A percentile compares a stretch with the other conserved stretches of the same genome.
Evolutionary conservation across 2,329 filamentous ascomycete genomes (phyloP).

Genomic region (Fusarium siculi): DNA sequence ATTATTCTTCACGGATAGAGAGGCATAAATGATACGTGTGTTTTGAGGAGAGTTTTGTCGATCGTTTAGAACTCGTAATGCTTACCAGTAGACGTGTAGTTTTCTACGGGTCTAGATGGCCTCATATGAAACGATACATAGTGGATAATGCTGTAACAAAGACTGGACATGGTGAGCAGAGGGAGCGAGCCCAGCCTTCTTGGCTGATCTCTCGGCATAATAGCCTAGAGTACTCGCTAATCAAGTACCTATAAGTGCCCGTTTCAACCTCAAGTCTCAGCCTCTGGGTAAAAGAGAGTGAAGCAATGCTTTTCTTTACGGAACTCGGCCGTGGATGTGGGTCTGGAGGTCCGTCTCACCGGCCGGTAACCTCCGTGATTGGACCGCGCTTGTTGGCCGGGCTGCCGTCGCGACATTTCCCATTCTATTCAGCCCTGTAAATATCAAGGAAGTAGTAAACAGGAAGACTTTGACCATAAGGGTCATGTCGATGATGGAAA

Average conservation of each 20-base stretch:
- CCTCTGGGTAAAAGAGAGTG: background rate
- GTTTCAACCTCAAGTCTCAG: background rate
- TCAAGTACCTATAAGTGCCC: background rate
- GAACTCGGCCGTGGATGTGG: constrained; percentile 31
- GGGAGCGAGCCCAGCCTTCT: background rate
- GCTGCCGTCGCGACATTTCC: constrained; percentile 20
- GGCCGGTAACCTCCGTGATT: constrained; percentile 42
- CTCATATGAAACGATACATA: constrained; percentile 4
- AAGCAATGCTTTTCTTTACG: constrained; percentile 2
- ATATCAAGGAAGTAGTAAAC: background rate
- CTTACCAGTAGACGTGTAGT: background rate
- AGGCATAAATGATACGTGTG: background rate
- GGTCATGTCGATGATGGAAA: background rate
- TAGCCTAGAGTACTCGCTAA: background rate
- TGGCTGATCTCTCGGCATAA: background rate
- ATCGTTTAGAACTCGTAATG: background rate
- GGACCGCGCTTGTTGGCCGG: constrained; percentile 25
- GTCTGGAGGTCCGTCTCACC: constrained; percentile 16
- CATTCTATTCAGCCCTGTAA: constrained; percentile 26
- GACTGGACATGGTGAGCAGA: background rate
- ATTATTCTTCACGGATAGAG: background rate
- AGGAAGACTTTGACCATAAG: background rate
- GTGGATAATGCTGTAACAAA: background rate
- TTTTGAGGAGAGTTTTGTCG: constrained; percentile 1
- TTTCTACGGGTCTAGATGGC: constrained; percentile 13